Evolutionary conservation across 352 stramenopile genomes (phyloP), one percentile per base, ranked within the genome.

Genomic region (Globisporangium megalacanthum): DNA sequence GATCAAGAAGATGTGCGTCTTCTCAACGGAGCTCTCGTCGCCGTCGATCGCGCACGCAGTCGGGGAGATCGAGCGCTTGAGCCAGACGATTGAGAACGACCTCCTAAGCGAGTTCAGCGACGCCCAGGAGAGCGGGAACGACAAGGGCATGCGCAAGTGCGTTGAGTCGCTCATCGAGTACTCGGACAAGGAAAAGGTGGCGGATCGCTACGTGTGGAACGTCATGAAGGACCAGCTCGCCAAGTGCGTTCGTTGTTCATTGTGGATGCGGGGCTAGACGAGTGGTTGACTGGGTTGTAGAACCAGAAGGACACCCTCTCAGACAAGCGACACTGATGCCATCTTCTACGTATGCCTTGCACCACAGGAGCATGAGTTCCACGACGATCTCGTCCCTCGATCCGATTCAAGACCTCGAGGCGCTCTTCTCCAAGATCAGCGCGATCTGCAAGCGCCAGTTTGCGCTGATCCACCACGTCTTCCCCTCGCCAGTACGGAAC

Each of bases 171-270:
- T 93, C 14, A 83, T 92, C 46, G 83, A 87, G 54, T 91, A 89
- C 67, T 89, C 86, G 39, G 79, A 87, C 61, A 88, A 88, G 49
- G 83, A 93, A 33, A 92, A 90, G 54, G 78, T 92, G 4, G 76
- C 77, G 1, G 83, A 93, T 57, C 79, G 81, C 46, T 93, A 84
- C 47, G 81, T 93, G 33, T 93, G 83, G 83, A 93, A 93, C 53
- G 75, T 93, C 42, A 84, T 92, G 62, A 88, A 88, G 46, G 77
- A 90, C 33, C 67, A 63, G 10, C 64, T 93, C 10, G 73, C 75
- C 7, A 87, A 79, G 68, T 77, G 60, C 41, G 64, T 68, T 22
- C 5, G n/a, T 49, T 25, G 45, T n/a, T 50, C 14, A 29, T 29
- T 29, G 4, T 29, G 25, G 25, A 29, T 29, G 25, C 25, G 25